These are phyloP conservation scores for Aspergillus ustus DNA, from an alignment of 2,329 filamentous ascomycete species.

Conservation along the genomic window DNA sequence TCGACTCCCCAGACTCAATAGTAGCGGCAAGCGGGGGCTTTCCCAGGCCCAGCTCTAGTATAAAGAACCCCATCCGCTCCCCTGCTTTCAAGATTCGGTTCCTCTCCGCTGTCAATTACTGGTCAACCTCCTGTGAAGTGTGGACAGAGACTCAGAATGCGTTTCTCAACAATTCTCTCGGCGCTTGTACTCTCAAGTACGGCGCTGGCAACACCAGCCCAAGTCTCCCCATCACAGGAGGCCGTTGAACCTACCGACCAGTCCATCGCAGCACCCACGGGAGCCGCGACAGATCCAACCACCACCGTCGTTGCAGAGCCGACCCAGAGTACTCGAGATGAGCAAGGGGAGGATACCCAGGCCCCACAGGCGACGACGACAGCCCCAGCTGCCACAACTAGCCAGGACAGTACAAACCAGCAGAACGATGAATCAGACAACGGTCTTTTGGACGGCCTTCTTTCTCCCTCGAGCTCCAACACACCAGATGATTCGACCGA, in stretches of 20 bases:
- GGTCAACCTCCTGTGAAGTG: conserved; percentile 22
- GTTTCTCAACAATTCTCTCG: conserved; percentile 28
- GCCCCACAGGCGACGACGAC: conserved; percentile 6
- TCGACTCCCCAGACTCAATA: conserved; percentile 19
- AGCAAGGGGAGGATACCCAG: conserved; percentile 13
- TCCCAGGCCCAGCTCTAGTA: conserved; percentile 19
- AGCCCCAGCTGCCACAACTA: conserved; percentile 4
- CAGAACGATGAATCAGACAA: conserved; percentile 1
- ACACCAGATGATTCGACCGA: not conserved
- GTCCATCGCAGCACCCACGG: conserved; percentile 16
- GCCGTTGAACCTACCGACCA: conserved; percentile 19
- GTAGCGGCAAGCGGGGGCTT: conserved; percentile 17
- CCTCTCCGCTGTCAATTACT: conserved; percentile 23
- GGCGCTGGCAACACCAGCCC: conserved; percentile 27
- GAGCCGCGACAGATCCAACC: conserved; percentile 14
- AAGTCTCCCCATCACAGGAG: conserved; percentile 24
- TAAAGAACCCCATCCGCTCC: conserved; percentile 21
- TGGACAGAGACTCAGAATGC: conserved; percentile 25
- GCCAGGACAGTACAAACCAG: conserved; percentile 4
- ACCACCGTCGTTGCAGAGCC: conserved; percentile 15
- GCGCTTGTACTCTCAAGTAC: conserved; percentile 29
- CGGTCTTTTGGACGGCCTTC: not conserved
- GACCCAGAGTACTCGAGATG: not conserved
- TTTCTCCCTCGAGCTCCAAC: not conserved
- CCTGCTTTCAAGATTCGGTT: conserved; percentile 14